These are phyloP conservation scores for Goffeauzyma gilvescens DNA, from an alignment of 768 basidiomycete species.

Conservation along the genomic window DNA sequence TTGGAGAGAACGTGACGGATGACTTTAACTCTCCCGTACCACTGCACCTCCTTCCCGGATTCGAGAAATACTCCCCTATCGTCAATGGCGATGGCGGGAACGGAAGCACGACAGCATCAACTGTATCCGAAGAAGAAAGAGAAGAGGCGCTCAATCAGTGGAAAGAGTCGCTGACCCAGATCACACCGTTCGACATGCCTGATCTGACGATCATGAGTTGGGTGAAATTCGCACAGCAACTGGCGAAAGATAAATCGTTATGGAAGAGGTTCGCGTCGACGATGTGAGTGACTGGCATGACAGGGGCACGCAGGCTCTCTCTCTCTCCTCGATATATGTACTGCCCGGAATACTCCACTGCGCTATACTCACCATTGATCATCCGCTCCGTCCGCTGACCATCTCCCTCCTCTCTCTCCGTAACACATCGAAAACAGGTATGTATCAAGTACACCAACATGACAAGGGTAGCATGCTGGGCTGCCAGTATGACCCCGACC, in stretches of 20 bases:
- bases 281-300: constrained; percentile 42
- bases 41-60: constrained; percentile 21
- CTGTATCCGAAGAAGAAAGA: constrained; percentile 7
- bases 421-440: no score
- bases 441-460: no score
- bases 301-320: no score
- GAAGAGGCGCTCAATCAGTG: constrained; percentile 31
- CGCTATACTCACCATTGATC: no score
- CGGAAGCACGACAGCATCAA: constrained; percentile 7
- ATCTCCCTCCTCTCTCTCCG: no score
- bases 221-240: constrained; percentile 45
- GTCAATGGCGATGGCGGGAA: not conserved
- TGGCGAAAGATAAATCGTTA: constrained; percentile 39
- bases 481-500: no score
- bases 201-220: constrained; percentile 66
- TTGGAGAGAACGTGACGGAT: constrained; percentile 11
- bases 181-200: constrained; percentile 49
- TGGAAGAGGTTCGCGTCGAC: constrained; percentile 48
- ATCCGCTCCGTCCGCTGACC: no score
- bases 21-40: constrained; percentile 18
- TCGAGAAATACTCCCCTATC: constrained; percentile 10
- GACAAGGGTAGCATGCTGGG: no score
- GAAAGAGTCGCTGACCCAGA: constrained; percentile 30
- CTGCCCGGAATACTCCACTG: no score
- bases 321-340: no score